Evolutionary conservation across 2,329 filamentous ascomycete genomes (phyloP), one percentile per base, ranked within the genome.

Genomic region (Colletotrichum sp.): DNA sequence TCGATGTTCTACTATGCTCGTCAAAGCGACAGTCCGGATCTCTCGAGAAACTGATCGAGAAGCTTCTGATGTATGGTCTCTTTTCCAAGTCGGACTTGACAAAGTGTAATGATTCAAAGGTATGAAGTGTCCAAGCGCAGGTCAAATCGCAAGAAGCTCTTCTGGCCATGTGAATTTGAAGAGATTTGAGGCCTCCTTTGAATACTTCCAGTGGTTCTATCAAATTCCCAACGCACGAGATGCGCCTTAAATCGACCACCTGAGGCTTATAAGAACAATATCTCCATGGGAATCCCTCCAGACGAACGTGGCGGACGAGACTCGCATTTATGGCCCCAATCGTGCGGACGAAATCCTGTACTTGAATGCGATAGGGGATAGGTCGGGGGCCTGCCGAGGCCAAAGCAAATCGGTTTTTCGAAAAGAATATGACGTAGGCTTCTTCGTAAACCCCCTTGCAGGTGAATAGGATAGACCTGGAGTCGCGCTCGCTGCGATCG

Each of bases 171-270:
- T 52, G 44, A 0, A 52, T 52, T 52, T 52, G 44, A 52, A 52
- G n/a, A 52, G 44, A 52, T 22, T 15, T n/a, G 44, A 52, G 44
- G 44, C 44, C 44, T 25, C 44, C 44, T 52, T 52, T 52, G n/a
- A 52, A 52, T 8, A 12, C 44, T 6, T 52, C n/a, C n/a, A 52
- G 44, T 22, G 44, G n/a, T 22, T 52, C n/a, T 22, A 22, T 52
- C 6, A 25, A 22, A 13, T 25, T 52, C 44, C 1, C 12, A 22
- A 7, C 39, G 39, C 39, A n/a, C 1, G 39, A 49, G 19, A 49
- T 49, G 19, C 39, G 39, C 19, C 9, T 6, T n/a, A 0, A 12
- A 2, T 49, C 9, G 9, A 1, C 2, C 39, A 12, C 9, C 19
- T n/a, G 5, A 6, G 19, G 39, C 39, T 49, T n/a, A 49, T 49